A percentile compares a stretch with the other conserved stretches of the same genome.
Evolutionary conservation across 257 asterid species (phyloP).

Genomic region (Leptodermis oblonga): DNA sequence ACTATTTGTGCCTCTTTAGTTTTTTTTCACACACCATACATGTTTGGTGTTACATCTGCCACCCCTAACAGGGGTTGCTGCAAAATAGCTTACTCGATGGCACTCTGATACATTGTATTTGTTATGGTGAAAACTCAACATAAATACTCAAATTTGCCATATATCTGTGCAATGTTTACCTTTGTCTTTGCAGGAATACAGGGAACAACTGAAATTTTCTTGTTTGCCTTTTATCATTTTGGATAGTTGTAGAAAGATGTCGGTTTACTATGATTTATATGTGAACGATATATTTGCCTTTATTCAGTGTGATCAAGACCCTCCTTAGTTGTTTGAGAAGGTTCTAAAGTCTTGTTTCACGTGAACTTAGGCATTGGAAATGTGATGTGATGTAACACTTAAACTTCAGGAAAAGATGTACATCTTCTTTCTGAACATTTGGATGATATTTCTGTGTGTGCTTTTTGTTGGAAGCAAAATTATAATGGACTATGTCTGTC

Average conservation of each 20-base stretch:
- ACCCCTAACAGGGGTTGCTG: not conserved
- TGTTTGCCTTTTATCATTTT: not conserved
- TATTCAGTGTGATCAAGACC: not conserved
- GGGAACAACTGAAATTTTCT: not conserved
- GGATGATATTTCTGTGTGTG: not conserved
- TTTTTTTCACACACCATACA: not conserved
- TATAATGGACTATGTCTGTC: slow-evolving; percentile 2
- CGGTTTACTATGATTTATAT: not conserved
- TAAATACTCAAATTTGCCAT: not conserved
- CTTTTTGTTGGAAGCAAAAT: not conserved
- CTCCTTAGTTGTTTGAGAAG: not conserved
- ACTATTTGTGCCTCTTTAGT: not conserved
- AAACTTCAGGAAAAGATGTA: not conserved
- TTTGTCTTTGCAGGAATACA: not conserved
- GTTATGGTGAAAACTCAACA: not conserved
- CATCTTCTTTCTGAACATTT: no score
- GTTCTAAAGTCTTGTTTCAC: not conserved
- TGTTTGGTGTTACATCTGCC: not conserved
- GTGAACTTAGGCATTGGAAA: not conserved
- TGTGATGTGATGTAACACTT: not conserved
- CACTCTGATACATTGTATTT: not conserved
- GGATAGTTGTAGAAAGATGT: not conserved
- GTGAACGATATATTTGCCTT: not conserved
- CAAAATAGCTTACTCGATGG: not conserved
- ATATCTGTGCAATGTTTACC: not conserved